Conservation (phyloP, 805 yeast species). For the Lipomyces sp. region DNA sequence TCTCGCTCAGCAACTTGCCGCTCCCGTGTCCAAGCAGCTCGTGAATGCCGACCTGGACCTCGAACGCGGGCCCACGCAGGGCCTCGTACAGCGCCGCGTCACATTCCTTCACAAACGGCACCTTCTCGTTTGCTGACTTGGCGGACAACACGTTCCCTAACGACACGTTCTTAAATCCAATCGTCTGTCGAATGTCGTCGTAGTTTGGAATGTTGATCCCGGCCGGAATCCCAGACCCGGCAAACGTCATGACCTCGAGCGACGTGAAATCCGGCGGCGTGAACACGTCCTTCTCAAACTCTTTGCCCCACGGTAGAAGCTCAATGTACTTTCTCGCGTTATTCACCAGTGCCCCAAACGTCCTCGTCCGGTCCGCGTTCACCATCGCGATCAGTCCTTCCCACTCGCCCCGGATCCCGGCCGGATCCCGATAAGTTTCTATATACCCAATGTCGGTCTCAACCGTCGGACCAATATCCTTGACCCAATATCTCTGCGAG, state of each 20-base stretch:
- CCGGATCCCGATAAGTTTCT: slow-evolving; percentile 90
- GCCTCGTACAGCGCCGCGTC: slow-evolving; percentile 65
- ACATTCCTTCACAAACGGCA: slow-evolving; percentile 63
- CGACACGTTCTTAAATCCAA: slow-evolving; percentile 89
- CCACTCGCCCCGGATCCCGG: slow-evolving; percentile 93
- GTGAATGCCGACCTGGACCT: slow-evolving; percentile 92
- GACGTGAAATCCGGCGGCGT: slow-evolving; percentile 93
- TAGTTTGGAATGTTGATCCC: slow-evolving; percentile 93
- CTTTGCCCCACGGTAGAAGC: slow-evolving; percentile 75
- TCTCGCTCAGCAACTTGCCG: slow-evolving; percentile 73
- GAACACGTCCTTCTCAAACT: slow-evolving; percentile 80
- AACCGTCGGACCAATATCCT: slow-evolving; percentile 77
- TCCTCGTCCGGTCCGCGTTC: slow-evolving; percentile 81
- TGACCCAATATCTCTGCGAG: slow-evolving; percentile 86
- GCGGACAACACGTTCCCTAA: slow-evolving; percentile 84
- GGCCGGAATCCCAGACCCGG: slow-evolving; percentile 89
- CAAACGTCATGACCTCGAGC: slow-evolving; percentile 84
- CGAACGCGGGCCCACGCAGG: slow-evolving; percentile 71
- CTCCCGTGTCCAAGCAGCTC: slow-evolving; percentile 91
- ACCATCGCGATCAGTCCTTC: slow-evolving; percentile 91
- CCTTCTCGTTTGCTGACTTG: slow-evolving; percentile 66
- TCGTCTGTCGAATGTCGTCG: slow-evolving; percentile 80
- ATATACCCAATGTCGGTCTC: slow-evolving; percentile 88
- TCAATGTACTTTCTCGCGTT: slow-evolving; percentile 68
- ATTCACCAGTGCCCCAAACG: slow-evolving; percentile 70